A percentile compares a stretch with the other conserved stretches of the same genome.
These are phyloP conservation scores for Dothistroma septosporum DNA, from an alignment of 2,329 filamentous ascomycete genomes.

Conservation along the genomic window DNA sequence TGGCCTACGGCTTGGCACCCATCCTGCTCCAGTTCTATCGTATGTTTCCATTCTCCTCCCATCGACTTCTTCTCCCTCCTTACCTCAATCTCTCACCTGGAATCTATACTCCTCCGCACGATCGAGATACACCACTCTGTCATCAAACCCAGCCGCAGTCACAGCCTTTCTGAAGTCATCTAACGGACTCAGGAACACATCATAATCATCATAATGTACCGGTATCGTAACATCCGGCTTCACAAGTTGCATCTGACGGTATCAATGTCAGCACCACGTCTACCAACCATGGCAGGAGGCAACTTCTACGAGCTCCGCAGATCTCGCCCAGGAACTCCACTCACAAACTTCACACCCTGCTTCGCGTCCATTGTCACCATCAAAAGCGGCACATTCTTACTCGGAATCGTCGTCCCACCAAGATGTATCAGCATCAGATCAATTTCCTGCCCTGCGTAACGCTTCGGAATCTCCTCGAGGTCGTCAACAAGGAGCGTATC, in stretches of 20 bases:
- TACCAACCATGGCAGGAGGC: no score
- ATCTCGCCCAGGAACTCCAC: no score
- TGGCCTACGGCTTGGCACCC: not conserved
- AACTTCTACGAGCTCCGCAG: no score
- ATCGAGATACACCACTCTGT: conserved; percentile 59
- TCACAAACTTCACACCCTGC: conserved; percentile 54
- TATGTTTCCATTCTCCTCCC: not conserved
- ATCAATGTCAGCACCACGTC: no score
- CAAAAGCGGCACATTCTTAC: conserved; percentile 54
- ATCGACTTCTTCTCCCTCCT: not conserved
- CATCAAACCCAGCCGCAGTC: conserved; percentile 47
- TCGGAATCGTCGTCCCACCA: conserved; percentile 62
- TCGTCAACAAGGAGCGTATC: conserved; percentile 62
- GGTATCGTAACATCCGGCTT: conserved; percentile 60
- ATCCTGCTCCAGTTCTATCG: not conserved
- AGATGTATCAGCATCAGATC: conserved; percentile 65
- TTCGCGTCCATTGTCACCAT: conserved; percentile 68
- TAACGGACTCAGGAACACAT: conserved; percentile 57
- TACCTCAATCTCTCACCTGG: conserved; percentile 35
- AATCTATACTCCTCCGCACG: conserved; percentile 56
- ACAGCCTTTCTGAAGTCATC: conserved; percentile 58
- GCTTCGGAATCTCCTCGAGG: conserved; percentile 56
- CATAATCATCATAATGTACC: conserved; percentile 63
- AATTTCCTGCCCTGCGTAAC: conserved; percentile 52
- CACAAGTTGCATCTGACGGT: conserved; percentile 52